phyloP scores from a whole-genome alignment of 2,329 filamentous ascomycete species.

The Trichoderma aggressivum region DNA sequence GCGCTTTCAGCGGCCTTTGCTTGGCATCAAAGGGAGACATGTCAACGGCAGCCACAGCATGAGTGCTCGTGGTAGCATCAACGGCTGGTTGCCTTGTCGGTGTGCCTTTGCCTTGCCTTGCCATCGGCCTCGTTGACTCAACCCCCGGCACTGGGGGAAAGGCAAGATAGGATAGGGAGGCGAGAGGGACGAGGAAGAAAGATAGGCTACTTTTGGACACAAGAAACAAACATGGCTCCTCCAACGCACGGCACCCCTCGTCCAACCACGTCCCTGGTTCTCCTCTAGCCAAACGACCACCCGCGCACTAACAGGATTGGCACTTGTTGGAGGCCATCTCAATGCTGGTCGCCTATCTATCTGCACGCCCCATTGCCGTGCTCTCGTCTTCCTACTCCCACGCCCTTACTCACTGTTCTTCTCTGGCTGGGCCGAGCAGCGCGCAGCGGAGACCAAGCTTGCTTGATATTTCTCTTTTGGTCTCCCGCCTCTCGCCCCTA shows the following conservation, averaged over 20 bases:
- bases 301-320: conserved; percentile 16
- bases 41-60: neutral
- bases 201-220: conserved; percentile 11
- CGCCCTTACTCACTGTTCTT: neutral
- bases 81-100: neutral
- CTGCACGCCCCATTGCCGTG: neutral
- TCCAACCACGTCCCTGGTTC: conserved; percentile 13
- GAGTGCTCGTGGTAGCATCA: neutral
- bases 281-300: conserved; percentile 13
- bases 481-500: conserved; percentile 14
- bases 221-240: conserved; percentile 15
- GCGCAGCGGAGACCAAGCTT: conserved; percentile 7
- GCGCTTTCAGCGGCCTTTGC: conserved; percentile 1
- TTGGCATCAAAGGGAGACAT: neutral
- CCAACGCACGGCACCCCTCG: conserved; percentile 9
- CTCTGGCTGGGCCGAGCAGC: conserved; percentile 10
- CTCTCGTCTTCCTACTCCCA: neutral
- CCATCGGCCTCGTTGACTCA: neutral
- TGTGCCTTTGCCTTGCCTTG: conserved; percentile 6
- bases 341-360: conserved; percentile 4
- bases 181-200: neutral
- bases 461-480: conserved; percentile 17
- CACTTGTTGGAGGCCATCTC: conserved; percentile 14
- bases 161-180: neutral
- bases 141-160: neutral